Evolutionary conservation across 148 eudicot species (phyloP), one percentile per base, ranked within the genome.

Genomic region (Cornus kousa): DNA sequence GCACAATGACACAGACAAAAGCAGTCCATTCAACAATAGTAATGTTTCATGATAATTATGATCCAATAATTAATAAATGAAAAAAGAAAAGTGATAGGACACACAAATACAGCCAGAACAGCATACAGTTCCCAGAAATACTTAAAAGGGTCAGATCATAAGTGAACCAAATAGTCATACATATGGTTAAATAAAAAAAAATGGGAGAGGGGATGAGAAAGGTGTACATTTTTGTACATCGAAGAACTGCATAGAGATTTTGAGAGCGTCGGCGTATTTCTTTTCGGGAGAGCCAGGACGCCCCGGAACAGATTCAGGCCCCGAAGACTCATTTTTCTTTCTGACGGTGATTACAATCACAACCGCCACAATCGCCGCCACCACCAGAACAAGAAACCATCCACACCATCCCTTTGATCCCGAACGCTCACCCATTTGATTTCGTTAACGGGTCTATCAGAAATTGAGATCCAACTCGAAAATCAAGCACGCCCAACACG

Each of bases 231-330:
- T 92, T 74, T 94, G 98, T 43, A 94, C 74, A 70, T 96, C 98
- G 37, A 96, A 90, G 78, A 96, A 96, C 80, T 89, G 95, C 91
- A 87, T 77, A 65, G 99, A 87, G 11, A 86, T 33, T 81, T 91
- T 90, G 65, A 96, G 94, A 67, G 99, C 97, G 82, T 91, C 87
- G 32, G 89, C 85, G 69, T 96, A 96, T 62, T 86, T 89, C 77
- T 87, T 37, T 11, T 81, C 87, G 43, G 86, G 77, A 19, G 94
- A 86, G 22, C 98, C 98, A 13, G 96, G 94, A 35, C 89, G 90
- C 10, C 92, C 95, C 1, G 96, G 91, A 65, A 90, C 94, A 62
- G 97, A 90, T 22, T 78, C 87, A 23, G 79, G 71, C 3, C 43
- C 77, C 2, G 77, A 74, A 17, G 37, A 48, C 67, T 67, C 53